A percentile compares a stretch with the other conserved stretches of the same genome.
Evolutionary conservation across 176 grass and related monocot genomes (phyloP).

Genomic region (Hordeum vulgare): MorexV3_pseudomolecules_assembly NC_058520.1:609942982-609943481

Average conservation of each 20-base stretch:
- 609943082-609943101: background rate
- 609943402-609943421: too few relatives aligned
- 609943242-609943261: constrained; percentile 12
- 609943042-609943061: background rate
- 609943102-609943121: background rate
- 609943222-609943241: background rate
- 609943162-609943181: background rate
- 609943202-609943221: too few relatives aligned
- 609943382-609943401: background rate
- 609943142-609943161: background rate
- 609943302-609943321: background rate
- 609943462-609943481: too few relatives aligned
- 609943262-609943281: background rate
- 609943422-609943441: too few relatives aligned
- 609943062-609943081: background rate
- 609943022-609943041: background rate
- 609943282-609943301: background rate
- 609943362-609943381: background rate
- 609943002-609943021: background rate
- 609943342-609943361: background rate
- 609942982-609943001: background rate
- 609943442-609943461: too few relatives aligned
- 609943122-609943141: background rate
- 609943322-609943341: background rate
- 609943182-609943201: background rate